These are phyloP conservation scores for Pseudogymnoascus destructans DNA, from an alignment of 2,329 filamentous ascomycete genomes.

Conservation along the genomic window DNA sequence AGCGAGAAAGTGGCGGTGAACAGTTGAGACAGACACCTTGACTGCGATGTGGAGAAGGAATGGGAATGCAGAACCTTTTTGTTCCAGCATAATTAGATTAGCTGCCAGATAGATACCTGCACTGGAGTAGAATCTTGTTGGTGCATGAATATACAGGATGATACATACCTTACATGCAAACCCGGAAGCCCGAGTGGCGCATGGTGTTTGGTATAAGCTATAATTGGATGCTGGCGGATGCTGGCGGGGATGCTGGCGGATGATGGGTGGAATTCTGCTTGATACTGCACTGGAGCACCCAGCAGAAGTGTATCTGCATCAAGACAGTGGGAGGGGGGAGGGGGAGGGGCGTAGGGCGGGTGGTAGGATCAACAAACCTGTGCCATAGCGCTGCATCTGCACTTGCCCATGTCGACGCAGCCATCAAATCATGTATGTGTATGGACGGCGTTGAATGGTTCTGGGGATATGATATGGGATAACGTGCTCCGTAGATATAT, in stretches of 20 bases:
- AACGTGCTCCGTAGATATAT: no score
- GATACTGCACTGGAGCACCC: neutral
- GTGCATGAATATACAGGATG: neutral
- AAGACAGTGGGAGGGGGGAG: neutral
- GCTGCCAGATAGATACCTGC: neutral
- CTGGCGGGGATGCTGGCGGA: no score
- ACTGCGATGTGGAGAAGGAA: neutral
- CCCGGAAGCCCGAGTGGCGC: neutral
- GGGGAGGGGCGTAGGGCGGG: neutral
- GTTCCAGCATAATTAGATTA: slow-evolving; percentile 1
- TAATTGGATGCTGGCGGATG: neutral
- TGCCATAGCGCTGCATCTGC: neutral
- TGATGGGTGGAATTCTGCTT: slow-evolving; percentile 5
- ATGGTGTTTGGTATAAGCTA: neutral
- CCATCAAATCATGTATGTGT: neutral
- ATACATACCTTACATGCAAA: neutral
- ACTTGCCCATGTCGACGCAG: neutral
- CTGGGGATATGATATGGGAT: neutral
- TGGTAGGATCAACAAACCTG: neutral
- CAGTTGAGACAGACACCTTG: neutral
- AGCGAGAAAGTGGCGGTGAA: neutral
- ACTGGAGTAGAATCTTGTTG: neutral
- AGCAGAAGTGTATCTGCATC: neutral
- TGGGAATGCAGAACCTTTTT: neutral
- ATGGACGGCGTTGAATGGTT: neutral